Conservation (phyloP, 202 grass and related monocot genomes). For the Setaria viridis region DNA sequence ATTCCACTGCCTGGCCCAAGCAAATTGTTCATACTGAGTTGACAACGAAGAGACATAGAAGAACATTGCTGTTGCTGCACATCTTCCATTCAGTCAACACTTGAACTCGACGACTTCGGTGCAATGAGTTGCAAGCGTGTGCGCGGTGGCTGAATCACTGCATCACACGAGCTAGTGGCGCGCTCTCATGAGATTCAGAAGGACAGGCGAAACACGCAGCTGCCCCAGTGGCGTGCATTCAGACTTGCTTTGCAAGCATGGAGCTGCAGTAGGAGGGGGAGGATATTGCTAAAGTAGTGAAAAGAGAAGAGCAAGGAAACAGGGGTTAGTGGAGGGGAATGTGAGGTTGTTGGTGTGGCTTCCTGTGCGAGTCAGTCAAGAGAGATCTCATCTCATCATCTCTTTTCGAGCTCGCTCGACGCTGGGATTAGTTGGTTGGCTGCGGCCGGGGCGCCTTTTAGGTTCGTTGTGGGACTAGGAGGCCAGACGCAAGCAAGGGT, state of each 20-base stretch:
- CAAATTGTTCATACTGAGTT: background rate
- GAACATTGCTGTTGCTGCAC: too few relatives aligned
- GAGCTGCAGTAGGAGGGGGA: background rate
- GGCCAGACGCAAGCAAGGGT: constrained; percentile 41
- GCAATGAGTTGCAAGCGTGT: background rate
- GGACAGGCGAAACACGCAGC: background rate
- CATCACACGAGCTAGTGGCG: background rate
- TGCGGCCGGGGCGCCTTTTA: constrained; percentile 29
- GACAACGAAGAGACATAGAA: background rate
- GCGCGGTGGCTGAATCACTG: constrained; percentile 15
- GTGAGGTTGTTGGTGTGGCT: constrained; percentile 26
- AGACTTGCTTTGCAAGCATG: constrained; percentile 39
- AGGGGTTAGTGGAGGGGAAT: constrained; percentile 54
- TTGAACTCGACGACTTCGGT: background rate
- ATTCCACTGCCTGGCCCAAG: too few relatives aligned
- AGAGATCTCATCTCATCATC: constrained; percentile 25
- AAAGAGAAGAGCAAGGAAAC: constrained; percentile 16
- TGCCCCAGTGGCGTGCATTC: background rate
- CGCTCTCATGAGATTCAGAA: constrained; percentile 7
- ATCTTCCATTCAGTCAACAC: background rate
- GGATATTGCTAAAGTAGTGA: constrained; percentile 51
- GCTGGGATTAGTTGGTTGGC: constrained; percentile 21
- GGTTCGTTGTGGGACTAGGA: constrained; percentile 1
- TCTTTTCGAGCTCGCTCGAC: background rate
- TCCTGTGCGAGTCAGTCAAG: constrained; percentile 14